phyloP scores from a whole-genome alignment of 208 protist species.

The Trypanosoma mega region DNA sequence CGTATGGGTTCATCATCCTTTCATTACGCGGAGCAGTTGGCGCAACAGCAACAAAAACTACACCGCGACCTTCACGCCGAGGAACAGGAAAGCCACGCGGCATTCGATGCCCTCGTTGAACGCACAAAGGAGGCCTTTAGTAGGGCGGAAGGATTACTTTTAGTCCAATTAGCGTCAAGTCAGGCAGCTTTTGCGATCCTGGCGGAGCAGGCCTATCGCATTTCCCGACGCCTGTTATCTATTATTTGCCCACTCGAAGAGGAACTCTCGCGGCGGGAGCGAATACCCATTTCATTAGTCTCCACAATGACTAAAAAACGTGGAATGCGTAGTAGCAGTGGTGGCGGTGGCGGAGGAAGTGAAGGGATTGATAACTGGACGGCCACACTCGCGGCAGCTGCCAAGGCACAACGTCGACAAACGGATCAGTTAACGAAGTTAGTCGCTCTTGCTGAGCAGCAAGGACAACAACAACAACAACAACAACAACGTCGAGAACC shows the following conservation, averaged over 20 bases:
- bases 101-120: neutral
- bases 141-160: constrained; percentile 19
- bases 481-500: constrained; percentile 1
- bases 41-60: neutral
- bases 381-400: no score
- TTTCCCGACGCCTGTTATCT: constrained; percentile 10
- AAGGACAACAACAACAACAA: neutral
- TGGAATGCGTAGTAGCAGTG: neutral
- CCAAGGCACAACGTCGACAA: no score
- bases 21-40: neutral
- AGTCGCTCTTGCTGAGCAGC: no score
- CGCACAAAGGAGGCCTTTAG: constrained; percentile 1
- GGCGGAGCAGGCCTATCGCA: constrained; percentile 18
- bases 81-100: neutral
- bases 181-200: constrained; percentile 18
- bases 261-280: constrained; percentile 11
- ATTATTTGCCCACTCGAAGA: constrained; percentile 14
- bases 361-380: no score
- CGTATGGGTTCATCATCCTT: neutral
- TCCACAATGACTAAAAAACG: neutral
- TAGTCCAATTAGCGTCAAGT: constrained; percentile 24
- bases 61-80: neutral
- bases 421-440: no score
- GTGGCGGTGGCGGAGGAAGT: no score
- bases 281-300: constrained; percentile 22